phyloP scores from a whole-genome alignment of 306 rosid species.

The peach (Prunus persica) region DNA sequence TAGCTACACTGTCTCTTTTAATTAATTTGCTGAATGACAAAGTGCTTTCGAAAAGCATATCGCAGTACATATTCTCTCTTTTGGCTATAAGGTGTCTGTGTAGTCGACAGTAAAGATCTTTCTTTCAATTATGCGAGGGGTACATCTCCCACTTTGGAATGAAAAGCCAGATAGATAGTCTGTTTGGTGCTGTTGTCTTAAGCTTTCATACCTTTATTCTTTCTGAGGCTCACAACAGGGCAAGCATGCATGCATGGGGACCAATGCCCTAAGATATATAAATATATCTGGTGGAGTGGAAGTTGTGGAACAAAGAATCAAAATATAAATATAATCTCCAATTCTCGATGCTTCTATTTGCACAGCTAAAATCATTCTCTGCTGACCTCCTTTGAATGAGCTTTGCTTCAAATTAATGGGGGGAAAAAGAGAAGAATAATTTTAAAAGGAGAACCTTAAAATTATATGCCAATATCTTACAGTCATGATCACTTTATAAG shows the following conservation, averaged over 20 bases:
- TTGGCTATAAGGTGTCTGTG: neutral
- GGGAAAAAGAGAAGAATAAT: neutral
- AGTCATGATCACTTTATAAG: neutral
- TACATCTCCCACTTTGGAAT: slow-evolving; percentile 7
- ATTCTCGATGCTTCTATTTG: neutral
- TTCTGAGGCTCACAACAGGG: neutral
- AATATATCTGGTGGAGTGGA: too few relatives aligned
- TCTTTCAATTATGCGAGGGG: neutral
- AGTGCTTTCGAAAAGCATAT: neutral
- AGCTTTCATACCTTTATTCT: neutral
- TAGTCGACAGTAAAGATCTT: slow-evolving; percentile 5
- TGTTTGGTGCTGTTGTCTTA: neutral
- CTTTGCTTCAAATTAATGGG: neutral
- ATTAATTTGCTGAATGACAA: neutral
- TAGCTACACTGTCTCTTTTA: neutral
- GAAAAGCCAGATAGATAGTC: neutral
- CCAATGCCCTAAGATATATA: neutral
- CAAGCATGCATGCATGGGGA: slow-evolving; percentile 7
- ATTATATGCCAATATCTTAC: neutral
- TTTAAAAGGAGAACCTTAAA: neutral
- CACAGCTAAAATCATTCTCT: neutral
- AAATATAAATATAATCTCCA: neutral
- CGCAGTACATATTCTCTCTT: neutral
- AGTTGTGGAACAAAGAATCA: neutral
- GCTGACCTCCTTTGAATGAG: neutral